Percentiles rank a stretch among this genome's conserved stretches.
phyloP scores from a whole-genome alignment of 2,329 filamentous ascomycete species.

The Neurospora crassa region DNA sequence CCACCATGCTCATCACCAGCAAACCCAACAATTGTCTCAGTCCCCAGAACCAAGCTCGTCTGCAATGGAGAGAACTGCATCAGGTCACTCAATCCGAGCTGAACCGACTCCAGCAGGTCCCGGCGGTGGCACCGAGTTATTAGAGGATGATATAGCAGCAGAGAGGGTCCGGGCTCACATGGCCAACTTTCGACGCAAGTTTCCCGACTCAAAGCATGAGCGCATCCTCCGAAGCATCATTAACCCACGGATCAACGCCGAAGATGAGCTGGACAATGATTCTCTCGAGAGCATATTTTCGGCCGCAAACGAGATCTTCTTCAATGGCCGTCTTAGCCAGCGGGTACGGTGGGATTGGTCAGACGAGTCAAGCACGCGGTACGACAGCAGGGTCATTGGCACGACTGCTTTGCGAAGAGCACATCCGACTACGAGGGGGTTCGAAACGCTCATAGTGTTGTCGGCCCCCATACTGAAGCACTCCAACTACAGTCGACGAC shows the following conservation, averaged over 20 bases:
- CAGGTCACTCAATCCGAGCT: slow-evolving; percentile 37
- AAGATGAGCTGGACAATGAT: slow-evolving; percentile 46
- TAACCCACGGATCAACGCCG: slow-evolving; percentile 35
- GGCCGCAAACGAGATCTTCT: slow-evolving; percentile 54
- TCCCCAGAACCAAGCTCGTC: slow-evolving; percentile 8
- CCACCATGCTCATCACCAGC: slow-evolving; percentile 12
- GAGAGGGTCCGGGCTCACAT: slow-evolving; percentile 39
- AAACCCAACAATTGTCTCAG: slow-evolving; percentile 2
- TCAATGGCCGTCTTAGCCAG: slow-evolving; percentile 43
- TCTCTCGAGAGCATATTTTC: slow-evolving; percentile 50
- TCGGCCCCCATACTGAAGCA: slow-evolving; percentile 49
- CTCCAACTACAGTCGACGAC: slow-evolving; percentile 45
- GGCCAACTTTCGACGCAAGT: slow-evolving; percentile 32
- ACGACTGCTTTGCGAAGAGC: slow-evolving; percentile 49
- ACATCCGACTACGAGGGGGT: slow-evolving; percentile 33
- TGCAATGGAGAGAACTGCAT: slow-evolving; percentile 39
- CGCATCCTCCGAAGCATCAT: slow-evolving; percentile 51
- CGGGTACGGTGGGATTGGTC: slow-evolving; percentile 56
- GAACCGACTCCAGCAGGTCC: slow-evolving; percentile 24
- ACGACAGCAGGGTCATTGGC: slow-evolving; percentile 47
- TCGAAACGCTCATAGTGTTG: slow-evolving; percentile 53
- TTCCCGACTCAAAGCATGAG: slow-evolving; percentile 41
- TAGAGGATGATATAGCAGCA: slow-evolving; percentile 39
- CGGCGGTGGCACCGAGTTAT: slow-evolving; percentile 26
- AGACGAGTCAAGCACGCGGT: slow-evolving; percentile 36